Conservation (phyloP, 2,329 filamentous ascomycete genomes). For the Pseudophaeomoniella oleicola region DNA sequence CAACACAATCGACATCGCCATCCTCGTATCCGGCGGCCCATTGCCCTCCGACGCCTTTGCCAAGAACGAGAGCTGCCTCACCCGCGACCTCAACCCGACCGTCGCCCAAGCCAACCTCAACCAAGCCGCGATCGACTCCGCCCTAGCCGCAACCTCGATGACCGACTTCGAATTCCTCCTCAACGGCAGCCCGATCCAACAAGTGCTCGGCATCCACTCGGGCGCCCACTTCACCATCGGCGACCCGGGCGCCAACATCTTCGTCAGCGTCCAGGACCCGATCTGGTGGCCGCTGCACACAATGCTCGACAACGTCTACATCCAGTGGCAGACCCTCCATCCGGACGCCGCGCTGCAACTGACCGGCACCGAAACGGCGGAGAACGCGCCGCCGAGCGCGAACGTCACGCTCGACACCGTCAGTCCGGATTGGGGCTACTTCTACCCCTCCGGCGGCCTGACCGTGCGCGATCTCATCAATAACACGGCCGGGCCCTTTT, state of each 20-base stretch:
- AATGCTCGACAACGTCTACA: constrained; percentile 13
- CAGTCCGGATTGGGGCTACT: constrained; percentile 10
- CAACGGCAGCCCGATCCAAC: constrained; percentile 19
- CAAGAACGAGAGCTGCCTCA: constrained; percentile 11
- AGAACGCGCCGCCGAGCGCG: constrained; percentile 10
- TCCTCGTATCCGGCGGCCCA: constrained; percentile 9
- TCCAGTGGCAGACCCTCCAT: constrained; percentile 12
- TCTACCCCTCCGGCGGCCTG: constrained; percentile 6
- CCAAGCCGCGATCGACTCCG: constrained; percentile 5
- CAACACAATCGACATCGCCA: constrained; percentile 7
- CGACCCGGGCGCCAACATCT: constrained; percentile 10
- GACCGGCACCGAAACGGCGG: constrained; percentile 10
- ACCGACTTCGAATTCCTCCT: constrained; percentile 21
- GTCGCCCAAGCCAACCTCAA: constrained; percentile 7
- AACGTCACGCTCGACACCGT: constrained; percentile 11
- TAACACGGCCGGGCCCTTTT: constrained; percentile 13
- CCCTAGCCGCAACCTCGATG: constrained; percentile 12
- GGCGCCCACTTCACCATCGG: constrained; percentile 13
- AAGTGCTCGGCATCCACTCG: constrained; percentile 10
- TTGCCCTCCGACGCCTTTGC: constrained; percentile 10
- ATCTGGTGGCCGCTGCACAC: constrained; percentile 13
- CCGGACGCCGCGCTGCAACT: constrained; percentile 6
- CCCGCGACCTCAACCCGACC: constrained; percentile 12
- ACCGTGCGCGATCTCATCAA: constrained; percentile 10
- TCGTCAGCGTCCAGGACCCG: constrained; percentile 11